Conservation (phyloP, 176 grass and related monocot genomes). For the bread wheat (Triticum aestivum) region DNA sequence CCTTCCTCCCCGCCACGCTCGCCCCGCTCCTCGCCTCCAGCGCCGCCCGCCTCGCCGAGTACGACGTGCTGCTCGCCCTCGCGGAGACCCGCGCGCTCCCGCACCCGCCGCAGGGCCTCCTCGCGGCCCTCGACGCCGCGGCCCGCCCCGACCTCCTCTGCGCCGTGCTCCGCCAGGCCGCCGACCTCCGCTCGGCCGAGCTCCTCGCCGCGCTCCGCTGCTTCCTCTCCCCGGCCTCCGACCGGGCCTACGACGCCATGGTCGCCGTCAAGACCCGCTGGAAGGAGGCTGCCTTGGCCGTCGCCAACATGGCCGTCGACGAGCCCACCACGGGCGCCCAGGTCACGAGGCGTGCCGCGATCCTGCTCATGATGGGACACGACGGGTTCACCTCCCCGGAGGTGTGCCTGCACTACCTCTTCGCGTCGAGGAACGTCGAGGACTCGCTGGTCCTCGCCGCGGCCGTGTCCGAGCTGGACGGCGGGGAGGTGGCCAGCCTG, state of each 20-base stretch:
- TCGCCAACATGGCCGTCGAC: constrained; percentile 45
- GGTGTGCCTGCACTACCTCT: constrained; percentile 77
- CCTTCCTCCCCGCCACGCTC: constrained; percentile 39
- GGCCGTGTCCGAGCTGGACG: constrained; percentile 56
- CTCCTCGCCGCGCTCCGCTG: constrained; percentile 53
- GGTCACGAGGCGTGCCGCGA: constrained; percentile 29
- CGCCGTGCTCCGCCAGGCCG: constrained; percentile 50
- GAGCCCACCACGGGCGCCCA: no score
- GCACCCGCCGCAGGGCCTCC: constrained; percentile 33
- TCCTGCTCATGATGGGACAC: constrained; percentile 78
- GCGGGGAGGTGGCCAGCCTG: constrained; percentile 54
- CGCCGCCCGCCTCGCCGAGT: constrained; percentile 22
- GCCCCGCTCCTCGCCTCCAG: constrained; percentile 38
- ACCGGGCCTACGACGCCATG: constrained; percentile 61
- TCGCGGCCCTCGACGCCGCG: constrained; percentile 39
- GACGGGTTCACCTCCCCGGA: constrained; percentile 54
- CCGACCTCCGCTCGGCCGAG: constrained; percentile 59
- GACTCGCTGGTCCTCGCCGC: constrained; percentile 57
- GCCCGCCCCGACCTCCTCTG: constrained; percentile 51
- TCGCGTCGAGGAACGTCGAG: constrained; percentile 42
- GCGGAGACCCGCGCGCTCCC: constrained; percentile 39
- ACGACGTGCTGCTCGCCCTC: constrained; percentile 53
- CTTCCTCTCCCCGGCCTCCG: constrained; percentile 58
- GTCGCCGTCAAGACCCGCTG: constrained; percentile 48
- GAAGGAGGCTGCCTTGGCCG: constrained; percentile 57